Conservation (phyloP, 345 rosid species). For the Camelina laxa region DNA sequence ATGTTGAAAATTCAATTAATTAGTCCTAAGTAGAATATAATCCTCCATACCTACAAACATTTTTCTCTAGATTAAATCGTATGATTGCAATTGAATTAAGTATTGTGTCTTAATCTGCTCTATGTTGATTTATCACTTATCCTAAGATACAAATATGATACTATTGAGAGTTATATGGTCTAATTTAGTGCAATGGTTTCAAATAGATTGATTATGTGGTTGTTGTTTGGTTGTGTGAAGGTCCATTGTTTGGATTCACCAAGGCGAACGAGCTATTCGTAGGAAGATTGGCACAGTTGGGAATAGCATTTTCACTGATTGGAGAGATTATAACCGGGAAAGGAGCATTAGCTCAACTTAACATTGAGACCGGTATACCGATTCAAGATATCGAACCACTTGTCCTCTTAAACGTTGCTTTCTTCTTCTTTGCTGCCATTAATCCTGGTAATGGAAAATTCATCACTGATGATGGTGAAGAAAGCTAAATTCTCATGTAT, state of each 20-base stretch:
- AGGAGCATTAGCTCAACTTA: conserved; percentile 95
- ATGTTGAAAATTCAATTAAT: too few relatives aligned
- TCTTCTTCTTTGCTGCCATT: conserved; percentile 92
- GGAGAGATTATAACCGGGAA: conserved; percentile 95
- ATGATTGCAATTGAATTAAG: background rate
- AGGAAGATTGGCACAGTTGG: conserved; percentile 94
- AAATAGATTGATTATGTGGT: conserved; percentile 56
- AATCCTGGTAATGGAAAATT: conserved; percentile 95
- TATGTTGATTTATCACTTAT: background rate
- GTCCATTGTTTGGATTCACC: conserved; percentile 94
- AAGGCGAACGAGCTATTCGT: conserved; percentile 92
- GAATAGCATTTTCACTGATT: conserved; percentile 89
- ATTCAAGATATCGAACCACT: conserved; percentile 88
- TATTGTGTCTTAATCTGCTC: background rate
- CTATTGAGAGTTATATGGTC: background rate
- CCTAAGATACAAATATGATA: background rate
- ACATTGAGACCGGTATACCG: conserved; percentile 96
- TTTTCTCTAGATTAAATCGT: background rate
- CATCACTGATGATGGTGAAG: conserved; percentile 74
- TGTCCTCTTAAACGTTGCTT: conserved; percentile 81
- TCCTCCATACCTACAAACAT: background rate
- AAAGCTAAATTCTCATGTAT: conserved; percentile 33
- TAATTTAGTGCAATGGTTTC: conserved; percentile 41
- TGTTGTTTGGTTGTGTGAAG: conserved; percentile 47
- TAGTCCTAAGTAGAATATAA: too few relatives aligned